Evolutionary conservation across 495 filamentous ascomycete species (phyloP).

Genomic region (Lasiosphaeria ovina): DNA sequence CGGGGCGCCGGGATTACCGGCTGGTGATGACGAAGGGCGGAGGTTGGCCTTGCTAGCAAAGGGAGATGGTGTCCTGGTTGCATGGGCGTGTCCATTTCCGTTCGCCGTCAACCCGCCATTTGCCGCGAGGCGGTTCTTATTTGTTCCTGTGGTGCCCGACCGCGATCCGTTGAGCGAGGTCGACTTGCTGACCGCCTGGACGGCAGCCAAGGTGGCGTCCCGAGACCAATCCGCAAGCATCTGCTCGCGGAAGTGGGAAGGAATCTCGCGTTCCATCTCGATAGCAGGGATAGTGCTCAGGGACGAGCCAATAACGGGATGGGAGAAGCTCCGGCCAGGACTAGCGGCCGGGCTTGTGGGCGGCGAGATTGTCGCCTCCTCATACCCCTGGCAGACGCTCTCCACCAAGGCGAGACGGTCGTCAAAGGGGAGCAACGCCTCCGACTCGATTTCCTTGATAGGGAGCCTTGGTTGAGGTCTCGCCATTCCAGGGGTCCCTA

Average conservation of each 20-base stretch:
- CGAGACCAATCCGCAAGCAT: slow-evolving; percentile 70
- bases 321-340: slow-evolving; percentile 62
- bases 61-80: slow-evolving; percentile 34
- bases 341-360: slow-evolving; percentile 68
- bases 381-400: slow-evolving; percentile 67
- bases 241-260: slow-evolving; percentile 61
- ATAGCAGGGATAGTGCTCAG: slow-evolving; percentile 37
- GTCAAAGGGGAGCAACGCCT: slow-evolving; percentile 65
- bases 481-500: slow-evolving; percentile 47
- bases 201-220: slow-evolving; percentile 63
- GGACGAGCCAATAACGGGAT: slow-evolving; percentile 55
- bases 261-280: slow-evolving; percentile 37
- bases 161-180: slow-evolving; percentile 71
- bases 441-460: slow-evolving; percentile 51
- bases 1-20: slow-evolving; percentile 19
- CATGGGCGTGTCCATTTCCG: slow-evolving; percentile 42
- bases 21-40: slow-evolving; percentile 41
- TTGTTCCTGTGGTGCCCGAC: slow-evolving; percentile 56
- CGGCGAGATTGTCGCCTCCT: slow-evolving; percentile 53
- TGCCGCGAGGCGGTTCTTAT: slow-evolving; percentile 53
- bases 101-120: slow-evolving; percentile 48
- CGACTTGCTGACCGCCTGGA: slow-evolving; percentile 65
- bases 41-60: slow-evolving; percentile 41
- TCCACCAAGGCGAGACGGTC: slow-evolving; percentile 65
- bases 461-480: slow-evolving; percentile 47